A percentile compares a stretch with the other conserved stretches of the same genome.
phyloP scores from a whole-genome alignment of 169 alveolate species.

The Ichthyophthirius multifiliis region DNA sequence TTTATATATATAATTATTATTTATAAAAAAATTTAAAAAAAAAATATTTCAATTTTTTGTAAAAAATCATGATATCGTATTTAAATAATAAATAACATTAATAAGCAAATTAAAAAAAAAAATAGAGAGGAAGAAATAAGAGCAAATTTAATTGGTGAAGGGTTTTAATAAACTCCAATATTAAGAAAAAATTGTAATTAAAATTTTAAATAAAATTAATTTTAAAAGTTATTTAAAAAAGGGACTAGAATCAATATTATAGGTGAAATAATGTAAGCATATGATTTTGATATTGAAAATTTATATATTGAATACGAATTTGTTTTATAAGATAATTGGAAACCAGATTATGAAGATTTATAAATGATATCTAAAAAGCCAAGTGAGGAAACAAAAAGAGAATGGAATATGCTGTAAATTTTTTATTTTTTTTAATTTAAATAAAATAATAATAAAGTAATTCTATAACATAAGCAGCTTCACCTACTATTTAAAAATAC shows the following conservation, averaged over 20 bases:
- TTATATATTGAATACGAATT: conserved; percentile 3
- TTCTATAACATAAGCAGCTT: neutral
- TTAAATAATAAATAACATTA: too few species aligned
- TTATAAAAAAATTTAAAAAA: too few species aligned
- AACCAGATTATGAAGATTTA: conserved; percentile 4
- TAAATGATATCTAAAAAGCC: neutral
- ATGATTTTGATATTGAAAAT: neutral
- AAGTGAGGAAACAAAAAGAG: neutral
- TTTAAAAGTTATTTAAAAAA: neutral
- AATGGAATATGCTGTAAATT: neutral
- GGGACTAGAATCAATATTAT: neutral
- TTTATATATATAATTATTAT: too few species aligned
- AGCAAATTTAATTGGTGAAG: neutral
- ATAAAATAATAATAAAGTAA: neutral
- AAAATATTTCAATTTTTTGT: too few species aligned
- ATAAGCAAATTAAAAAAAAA: neutral
- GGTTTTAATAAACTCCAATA: neutral
- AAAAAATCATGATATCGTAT: too few species aligned
- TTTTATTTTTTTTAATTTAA: too few species aligned
- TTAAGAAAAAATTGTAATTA: neutral
- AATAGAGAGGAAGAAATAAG: neutral
- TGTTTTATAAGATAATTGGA: neutral
- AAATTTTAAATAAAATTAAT: neutral
- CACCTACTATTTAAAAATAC: neutral
- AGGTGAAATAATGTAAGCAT: neutral